These are phyloP conservation scores for Calvatia gigantea DNA, from an alignment of 768 basidiomycete species.

Conservation along the genomic window DNA sequence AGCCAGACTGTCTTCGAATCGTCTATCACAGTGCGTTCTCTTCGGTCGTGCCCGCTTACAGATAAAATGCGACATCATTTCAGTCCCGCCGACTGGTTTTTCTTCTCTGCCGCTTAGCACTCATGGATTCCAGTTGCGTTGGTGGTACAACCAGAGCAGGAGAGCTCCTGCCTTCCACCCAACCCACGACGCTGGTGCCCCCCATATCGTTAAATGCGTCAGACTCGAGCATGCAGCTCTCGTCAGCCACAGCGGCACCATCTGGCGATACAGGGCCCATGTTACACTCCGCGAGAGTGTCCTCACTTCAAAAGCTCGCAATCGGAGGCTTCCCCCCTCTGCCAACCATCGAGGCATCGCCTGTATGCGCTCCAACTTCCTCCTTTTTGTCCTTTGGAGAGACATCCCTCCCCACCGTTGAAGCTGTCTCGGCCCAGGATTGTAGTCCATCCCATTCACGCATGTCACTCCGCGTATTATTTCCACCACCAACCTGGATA, in stretches of 20 bases:
- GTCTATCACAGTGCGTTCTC: no score
- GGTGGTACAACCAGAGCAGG: no score
- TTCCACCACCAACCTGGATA: conserved; percentile 49
- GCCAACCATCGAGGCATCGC: conserved; percentile 58
- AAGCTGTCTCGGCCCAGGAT: conserved; percentile 11
- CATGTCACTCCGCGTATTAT: conserved; percentile 17
- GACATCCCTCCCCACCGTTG: conserved; percentile 14
- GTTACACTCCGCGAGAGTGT: neutral
- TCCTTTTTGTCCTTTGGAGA: conserved; percentile 24
- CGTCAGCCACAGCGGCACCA: neutral
- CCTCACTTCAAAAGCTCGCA: conserved; percentile 20
- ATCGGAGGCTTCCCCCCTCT: conserved; percentile 44
- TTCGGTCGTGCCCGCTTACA: no score
- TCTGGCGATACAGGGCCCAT: neutral
- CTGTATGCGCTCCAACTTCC: conserved; percentile 47
- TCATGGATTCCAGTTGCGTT: no score
- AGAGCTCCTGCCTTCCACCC: conserved; percentile 14
- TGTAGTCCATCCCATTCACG: conserved; percentile 18
- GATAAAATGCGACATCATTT: conserved; percentile 1
- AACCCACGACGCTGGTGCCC: neutral
- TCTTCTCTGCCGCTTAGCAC: neutral
- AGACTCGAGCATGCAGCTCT: neutral
- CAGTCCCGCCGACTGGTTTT: neutral
- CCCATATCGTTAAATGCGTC: neutral
- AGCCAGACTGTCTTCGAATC: no score